A percentile compares a stretch with the other conserved stretches of the same genome.
phyloP scores from a whole-genome alignment of 345 rosid genomes.

The Crucihimalaya himalaica region DNA sequence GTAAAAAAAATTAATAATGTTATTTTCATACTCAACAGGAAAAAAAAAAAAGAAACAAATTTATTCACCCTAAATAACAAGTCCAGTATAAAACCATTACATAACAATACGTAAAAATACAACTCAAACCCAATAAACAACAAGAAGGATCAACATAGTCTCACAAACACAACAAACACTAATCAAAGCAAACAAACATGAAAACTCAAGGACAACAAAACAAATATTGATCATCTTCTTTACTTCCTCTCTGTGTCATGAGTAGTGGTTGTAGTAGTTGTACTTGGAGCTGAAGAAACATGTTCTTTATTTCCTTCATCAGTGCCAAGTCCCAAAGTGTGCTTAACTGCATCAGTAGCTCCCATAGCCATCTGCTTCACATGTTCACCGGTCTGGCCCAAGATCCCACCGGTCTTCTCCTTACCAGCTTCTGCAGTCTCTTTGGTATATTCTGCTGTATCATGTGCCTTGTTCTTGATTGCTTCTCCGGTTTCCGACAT shows the following conservation, averaged over 20 bases:
- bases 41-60: no score
- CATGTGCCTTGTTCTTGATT: conserved; percentile 36
- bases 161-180: background rate
- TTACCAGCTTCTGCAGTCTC: conserved; percentile 45
- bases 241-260: conserved; percentile 18
- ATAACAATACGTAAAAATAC: background rate
- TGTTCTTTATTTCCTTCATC: conserved; percentile 27
- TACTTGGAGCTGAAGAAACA: conserved; percentile 15
- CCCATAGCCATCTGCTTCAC: conserved; percentile 55
- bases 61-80: background rate
- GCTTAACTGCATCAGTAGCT: conserved; percentile 56
- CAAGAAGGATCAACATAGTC: background rate
- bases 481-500: conserved; percentile 37
- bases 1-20: no score
- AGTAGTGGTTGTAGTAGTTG: conserved; percentile 23
- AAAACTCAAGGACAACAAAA: background rate
- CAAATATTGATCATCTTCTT: background rate
- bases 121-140: background rate
- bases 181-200: background rate
- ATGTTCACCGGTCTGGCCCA: conserved; percentile 56
- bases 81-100: background rate
- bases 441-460: conserved; percentile 29
- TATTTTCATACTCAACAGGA: no score
- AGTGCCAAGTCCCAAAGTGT: conserved; percentile 47
- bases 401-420: conserved; percentile 47